These are phyloP conservation scores for Trichoderma sp. DNA, from an alignment of 2,329 filamentous ascomycete species.

Conservation along the genomic window DNA sequence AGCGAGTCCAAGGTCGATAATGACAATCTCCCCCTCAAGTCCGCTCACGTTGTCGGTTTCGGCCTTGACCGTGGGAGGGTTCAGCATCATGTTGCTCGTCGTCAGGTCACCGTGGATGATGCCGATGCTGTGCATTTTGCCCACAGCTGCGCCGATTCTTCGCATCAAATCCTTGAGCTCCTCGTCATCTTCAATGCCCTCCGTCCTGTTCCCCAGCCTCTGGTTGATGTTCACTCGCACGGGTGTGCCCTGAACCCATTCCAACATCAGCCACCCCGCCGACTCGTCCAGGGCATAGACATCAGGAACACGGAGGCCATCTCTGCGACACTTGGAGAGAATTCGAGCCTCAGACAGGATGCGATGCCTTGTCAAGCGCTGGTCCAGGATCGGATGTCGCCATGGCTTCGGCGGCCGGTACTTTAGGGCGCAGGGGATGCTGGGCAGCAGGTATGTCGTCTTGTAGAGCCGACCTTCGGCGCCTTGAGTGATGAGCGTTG, in stretches of 20 bases:
- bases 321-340: slow-evolving; percentile 71
- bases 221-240: slow-evolving; percentile 68
- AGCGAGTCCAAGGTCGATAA: slow-evolving; percentile 94
- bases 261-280: slow-evolving; percentile 74
- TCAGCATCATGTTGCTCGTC: slow-evolving; percentile 93
- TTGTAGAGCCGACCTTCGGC: slow-evolving; percentile 94
- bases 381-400: slow-evolving; percentile 85
- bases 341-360: slow-evolving; percentile 87
- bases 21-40: slow-evolving; percentile 71
- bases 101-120: slow-evolving; percentile 94
- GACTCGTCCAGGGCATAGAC: slow-evolving; percentile 67
- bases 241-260: slow-evolving; percentile 76
- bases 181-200: slow-evolving; percentile 41
- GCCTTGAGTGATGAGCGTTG: slow-evolving; percentile 81
- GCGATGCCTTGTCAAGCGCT: slow-evolving; percentile 79
- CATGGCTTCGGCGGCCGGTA: slow-evolving; percentile 89
- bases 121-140: slow-evolving; percentile 75
- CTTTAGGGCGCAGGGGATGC: slow-evolving; percentile 76
- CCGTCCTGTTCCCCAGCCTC: slow-evolving; percentile 55
- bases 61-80: slow-evolving; percentile 28
- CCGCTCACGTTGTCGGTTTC: slow-evolving; percentile 26
- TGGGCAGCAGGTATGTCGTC: slow-evolving; percentile 71
- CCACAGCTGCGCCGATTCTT: slow-evolving; percentile 68
- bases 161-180: slow-evolving; percentile 62
- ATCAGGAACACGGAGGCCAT: slow-evolving; percentile 78